phyloP scores from a whole-genome alignment of 2,329 filamentous ascomycete genomes.

The Monilinia fructicola region DNA sequence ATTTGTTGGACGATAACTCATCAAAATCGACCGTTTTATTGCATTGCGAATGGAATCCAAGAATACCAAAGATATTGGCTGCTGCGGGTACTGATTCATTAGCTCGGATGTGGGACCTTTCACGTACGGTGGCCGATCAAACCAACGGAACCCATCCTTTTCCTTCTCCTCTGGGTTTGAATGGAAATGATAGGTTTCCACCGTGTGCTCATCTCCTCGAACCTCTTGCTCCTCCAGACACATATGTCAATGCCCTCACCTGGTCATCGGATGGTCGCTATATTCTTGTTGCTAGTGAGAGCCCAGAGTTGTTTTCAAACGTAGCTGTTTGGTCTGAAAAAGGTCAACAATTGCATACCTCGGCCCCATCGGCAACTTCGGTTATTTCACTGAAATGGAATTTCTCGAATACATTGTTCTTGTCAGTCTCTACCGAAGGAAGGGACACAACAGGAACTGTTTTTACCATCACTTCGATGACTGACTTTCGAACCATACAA shows the following conservation, averaged over 20 bases:
- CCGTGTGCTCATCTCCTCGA: slow-evolving; percentile 51
- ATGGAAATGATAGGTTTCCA: slow-evolving; percentile 29
- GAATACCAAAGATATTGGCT: slow-evolving; percentile 63
- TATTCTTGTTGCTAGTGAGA: slow-evolving; percentile 59
- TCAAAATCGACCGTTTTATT: slow-evolving; percentile 53
- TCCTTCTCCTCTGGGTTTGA: slow-evolving; percentile 8
- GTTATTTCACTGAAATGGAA: slow-evolving; percentile 64
- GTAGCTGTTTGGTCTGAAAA: slow-evolving; percentile 58
- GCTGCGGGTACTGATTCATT: slow-evolving; percentile 68
- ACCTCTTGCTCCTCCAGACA: slow-evolving; percentile 51
- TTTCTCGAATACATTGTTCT: slow-evolving; percentile 52
- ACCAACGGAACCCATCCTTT: slow-evolving; percentile 4
- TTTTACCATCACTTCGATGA: slow-evolving; percentile 52
- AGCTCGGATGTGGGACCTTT: slow-evolving; percentile 66
- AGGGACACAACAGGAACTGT: slow-evolving; percentile 50
- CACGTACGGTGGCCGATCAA: slow-evolving; percentile 49
- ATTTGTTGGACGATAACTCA: slow-evolving; percentile 46
- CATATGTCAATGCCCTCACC: slow-evolving; percentile 58
- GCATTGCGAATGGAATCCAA: slow-evolving; percentile 69
- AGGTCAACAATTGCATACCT: slow-evolving; percentile 52
- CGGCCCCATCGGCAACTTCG: slow-evolving; percentile 59
- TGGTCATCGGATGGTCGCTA: slow-evolving; percentile 58
- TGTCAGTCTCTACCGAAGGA: slow-evolving; percentile 58
- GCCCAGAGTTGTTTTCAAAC: slow-evolving; percentile 48
- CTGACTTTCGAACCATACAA: slow-evolving; percentile 40